phyloP scores from a whole-genome alignment of 179 eudicot genomes.

The Heliamphora pulchella region DNA sequence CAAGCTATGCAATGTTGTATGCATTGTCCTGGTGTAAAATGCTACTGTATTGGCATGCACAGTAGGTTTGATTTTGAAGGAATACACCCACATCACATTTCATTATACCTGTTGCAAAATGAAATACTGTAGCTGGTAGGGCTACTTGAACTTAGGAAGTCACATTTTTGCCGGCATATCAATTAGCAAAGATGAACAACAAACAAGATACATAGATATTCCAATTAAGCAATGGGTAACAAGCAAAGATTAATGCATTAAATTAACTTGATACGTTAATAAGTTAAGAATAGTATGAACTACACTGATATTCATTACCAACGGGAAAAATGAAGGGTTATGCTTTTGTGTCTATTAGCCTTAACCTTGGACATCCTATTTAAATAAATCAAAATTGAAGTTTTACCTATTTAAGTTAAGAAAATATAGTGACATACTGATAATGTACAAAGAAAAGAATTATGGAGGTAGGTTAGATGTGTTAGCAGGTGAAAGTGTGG shows the following conservation, averaged over 20 bases:
- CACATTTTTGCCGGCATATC: background rate
- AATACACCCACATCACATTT: background rate
- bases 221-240: background rate
- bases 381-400: too few species aligned
- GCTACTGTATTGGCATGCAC: background rate
- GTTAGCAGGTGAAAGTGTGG: too few species aligned
- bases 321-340: background rate
- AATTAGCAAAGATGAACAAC: background rate
- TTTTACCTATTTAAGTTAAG: too few species aligned
- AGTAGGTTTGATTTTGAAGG: background rate
- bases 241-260: background rate
- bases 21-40: background rate
- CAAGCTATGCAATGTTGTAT: background rate
- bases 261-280: too few species aligned
- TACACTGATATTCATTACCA: background rate
- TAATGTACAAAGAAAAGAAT: too few species aligned
- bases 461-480: too few species aligned
- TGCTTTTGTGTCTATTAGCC: background rate
- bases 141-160: background rate
- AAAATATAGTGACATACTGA: too few species aligned
- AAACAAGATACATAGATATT: background rate
- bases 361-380: background rate
- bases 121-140: background rate
- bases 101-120: background rate
- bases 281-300: background rate